Conservation (phyloP, 345 rosid genomes). For the Hibiscus mutabilis region DNA sequence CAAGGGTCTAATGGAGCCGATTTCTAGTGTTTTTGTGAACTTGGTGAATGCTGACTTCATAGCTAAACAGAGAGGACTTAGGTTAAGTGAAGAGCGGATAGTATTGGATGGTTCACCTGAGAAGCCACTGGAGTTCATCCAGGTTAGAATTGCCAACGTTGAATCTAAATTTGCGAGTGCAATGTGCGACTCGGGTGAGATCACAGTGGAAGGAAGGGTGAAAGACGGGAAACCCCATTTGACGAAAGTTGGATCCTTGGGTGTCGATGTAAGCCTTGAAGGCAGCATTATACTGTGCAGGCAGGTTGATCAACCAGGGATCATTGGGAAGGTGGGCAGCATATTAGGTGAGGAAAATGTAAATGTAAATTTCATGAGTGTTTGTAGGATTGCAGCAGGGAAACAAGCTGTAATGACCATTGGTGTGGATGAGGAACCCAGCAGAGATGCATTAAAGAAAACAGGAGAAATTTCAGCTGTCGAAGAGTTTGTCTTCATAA, state of each 20-base stretch:
- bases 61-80: conserved; percentile 61
- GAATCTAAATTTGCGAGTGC: conserved; percentile 70
- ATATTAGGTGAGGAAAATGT: conserved; percentile 58
- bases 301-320: conserved; percentile 68
- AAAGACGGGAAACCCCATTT: conserved; percentile 62
- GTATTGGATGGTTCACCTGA: conserved; percentile 51
- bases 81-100: conserved; percentile 44
- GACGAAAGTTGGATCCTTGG: conserved; percentile 55
- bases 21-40: conserved; percentile 55
- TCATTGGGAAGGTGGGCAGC: conserved; percentile 58
- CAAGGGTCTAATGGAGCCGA: conserved; percentile 62
- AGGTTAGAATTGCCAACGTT: conserved; percentile 57
- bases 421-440: conserved; percentile 68
- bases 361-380: conserved; percentile 69
- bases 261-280: conserved; percentile 76
- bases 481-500: conserved; percentile 60
- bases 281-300: conserved; percentile 23
- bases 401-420: conserved; percentile 72
- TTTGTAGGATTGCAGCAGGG: conserved; percentile 41
- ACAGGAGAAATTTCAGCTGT: conserved; percentile 47
- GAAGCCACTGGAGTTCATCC: conserved; percentile 54
- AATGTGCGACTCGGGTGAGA: conserved; percentile 47
- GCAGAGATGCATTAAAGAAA: conserved; percentile 36
- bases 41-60: conserved; percentile 63
- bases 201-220: conserved; percentile 56